These are phyloP conservation scores for Leccinum boreale DNA, from an alignment of 768 basidiomycete species.

Conservation along the genomic window DNA sequence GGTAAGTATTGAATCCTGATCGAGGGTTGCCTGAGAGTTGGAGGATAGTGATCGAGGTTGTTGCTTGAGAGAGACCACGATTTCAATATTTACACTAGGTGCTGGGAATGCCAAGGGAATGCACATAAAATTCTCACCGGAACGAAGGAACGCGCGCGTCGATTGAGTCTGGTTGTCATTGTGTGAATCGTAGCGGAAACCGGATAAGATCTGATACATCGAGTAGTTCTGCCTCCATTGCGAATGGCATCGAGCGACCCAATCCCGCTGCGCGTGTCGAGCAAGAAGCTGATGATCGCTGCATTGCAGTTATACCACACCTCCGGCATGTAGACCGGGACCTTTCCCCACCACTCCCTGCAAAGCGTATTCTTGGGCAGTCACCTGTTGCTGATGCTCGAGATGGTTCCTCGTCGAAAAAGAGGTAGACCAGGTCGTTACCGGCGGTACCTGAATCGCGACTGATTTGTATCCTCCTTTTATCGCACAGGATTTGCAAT, in stretches of 20 bases:
- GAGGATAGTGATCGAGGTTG: not conserved
- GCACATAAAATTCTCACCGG: not conserved
- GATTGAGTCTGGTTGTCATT: not conserved
- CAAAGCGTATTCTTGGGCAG: constrained; percentile 94
- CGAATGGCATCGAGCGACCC: constrained; percentile 2
- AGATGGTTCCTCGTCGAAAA: constrained; percentile 55
- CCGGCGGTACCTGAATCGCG: too few relatives aligned
- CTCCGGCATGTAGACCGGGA: constrained; percentile 83
- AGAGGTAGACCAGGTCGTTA: too few relatives aligned
- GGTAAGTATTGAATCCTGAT: not conserved
- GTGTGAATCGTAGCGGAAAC: constrained; percentile 12
- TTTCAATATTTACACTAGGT: not conserved
- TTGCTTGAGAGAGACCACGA: not conserved
- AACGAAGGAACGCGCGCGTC: not conserved
- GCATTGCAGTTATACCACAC: constrained; percentile 72
- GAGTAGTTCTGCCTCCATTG: not conserved
- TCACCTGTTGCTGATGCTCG: constrained; percentile 82
- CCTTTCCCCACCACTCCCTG: constrained; percentile 89
- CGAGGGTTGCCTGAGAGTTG: not conserved
- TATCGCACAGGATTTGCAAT: too few relatives aligned
- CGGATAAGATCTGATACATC: constrained; percentile 1
- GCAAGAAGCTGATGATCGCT: constrained; percentile 68
- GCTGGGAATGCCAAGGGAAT: not conserved
- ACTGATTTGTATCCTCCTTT: too few relatives aligned
- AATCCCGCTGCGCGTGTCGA: constrained; percentile 66